phyloP scores from a whole-genome alignment of 2,329 filamentous ascomycete species.

The Colletotrichum karsti region DNA sequence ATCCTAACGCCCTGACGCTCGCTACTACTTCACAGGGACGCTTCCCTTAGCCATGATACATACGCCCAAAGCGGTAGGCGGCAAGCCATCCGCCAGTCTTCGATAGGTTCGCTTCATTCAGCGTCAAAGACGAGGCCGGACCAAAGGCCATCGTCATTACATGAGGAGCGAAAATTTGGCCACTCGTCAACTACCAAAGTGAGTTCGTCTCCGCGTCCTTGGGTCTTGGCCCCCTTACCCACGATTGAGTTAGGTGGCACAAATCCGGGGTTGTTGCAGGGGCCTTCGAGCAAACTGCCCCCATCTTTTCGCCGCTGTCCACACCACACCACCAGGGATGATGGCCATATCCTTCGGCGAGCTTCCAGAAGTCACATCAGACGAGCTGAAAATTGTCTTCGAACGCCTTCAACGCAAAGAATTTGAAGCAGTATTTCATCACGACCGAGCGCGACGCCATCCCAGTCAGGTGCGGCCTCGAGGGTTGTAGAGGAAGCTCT shows the following conservation, averaged over 20 bases:
- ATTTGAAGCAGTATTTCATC: not conserved
- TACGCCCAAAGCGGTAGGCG: not conserved
- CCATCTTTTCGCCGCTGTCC: not conserved
- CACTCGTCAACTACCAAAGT: not conserved
- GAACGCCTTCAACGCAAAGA: no score
- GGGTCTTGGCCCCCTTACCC: not conserved
- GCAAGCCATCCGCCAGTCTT: not conserved
- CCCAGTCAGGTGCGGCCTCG: not conserved
- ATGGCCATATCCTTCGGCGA: not conserved
- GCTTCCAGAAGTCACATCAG: not conserved
- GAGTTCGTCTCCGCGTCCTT: not conserved
- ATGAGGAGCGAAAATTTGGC: not conserved
- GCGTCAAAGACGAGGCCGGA: not conserved
- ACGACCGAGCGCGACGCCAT: not conserved
- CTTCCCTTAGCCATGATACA: not conserved
- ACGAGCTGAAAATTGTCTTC: not conserved
- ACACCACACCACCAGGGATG: not conserved
- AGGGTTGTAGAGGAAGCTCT: not conserved
- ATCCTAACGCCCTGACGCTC: no score
- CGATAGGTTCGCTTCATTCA: not conserved
- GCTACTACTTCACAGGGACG: not conserved
- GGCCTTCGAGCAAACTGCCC: not conserved
- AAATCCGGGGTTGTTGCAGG: conserved; percentile 13
- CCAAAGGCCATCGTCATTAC: not conserved
- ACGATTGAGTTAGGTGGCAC: not conserved